These are phyloP conservation scores for Floccularia luteovirens DNA, from an alignment of 768 basidiomycete genomes.

Conservation along the genomic window DNA sequence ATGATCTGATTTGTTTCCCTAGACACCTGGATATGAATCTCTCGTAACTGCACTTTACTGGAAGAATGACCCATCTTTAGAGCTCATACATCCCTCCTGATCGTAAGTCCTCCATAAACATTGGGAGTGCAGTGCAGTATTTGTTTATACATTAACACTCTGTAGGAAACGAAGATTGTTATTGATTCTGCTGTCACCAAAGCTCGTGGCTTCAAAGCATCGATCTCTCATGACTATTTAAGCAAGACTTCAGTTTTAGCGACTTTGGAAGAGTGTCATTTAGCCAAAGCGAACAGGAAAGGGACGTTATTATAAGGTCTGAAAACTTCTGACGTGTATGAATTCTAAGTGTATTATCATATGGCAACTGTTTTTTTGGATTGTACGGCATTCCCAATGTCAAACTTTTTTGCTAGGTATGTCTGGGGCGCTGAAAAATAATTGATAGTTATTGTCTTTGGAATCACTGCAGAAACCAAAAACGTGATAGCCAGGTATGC, in stretches of 20 bases:
- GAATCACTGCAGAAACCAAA: no score
- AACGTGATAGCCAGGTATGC: no score
- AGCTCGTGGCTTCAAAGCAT: constrained; percentile 42
- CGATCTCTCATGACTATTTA: constrained; percentile 27
- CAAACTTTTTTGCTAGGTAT: no score
- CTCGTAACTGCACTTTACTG: constrained; percentile 72
- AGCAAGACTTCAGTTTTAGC: constrained; percentile 34
- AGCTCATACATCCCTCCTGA: constrained; percentile 69
- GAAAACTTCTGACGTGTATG: no score
- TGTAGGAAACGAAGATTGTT: constrained; percentile 47
- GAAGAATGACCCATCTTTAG: constrained; percentile 70
- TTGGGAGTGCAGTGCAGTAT: neutral
- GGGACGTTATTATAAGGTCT: no score
- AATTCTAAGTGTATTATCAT: no score
- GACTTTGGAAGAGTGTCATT: constrained; percentile 32
- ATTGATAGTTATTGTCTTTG: no score
- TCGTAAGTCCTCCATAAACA: constrained; percentile 35
- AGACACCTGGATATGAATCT: constrained; percentile 66
- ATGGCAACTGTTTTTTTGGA: no score
- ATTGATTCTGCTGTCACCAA: constrained; percentile 46
- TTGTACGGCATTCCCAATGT: no score
- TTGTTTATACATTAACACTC: neutral
- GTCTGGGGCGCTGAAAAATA: no score
- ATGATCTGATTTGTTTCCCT: constrained; percentile 9
- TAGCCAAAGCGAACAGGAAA: no score